Conservation (phyloP, 2,329 filamentous ascomycete species). For the Fusarium heterosporum region DNA sequence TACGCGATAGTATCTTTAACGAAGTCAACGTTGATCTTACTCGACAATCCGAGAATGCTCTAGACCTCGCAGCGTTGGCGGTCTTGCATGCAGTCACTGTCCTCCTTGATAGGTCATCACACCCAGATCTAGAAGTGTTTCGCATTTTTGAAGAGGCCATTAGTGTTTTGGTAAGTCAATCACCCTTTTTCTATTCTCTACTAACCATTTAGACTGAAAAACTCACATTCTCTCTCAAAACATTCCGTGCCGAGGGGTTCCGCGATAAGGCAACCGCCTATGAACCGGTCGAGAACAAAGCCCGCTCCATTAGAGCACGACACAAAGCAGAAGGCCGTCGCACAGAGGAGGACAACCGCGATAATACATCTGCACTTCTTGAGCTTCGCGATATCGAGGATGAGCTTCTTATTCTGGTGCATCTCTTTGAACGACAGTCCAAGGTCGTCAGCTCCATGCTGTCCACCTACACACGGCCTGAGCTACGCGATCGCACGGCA, state of each 20-base stretch:
- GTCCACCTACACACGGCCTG: conserved; percentile 56
- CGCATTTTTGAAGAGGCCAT: conserved; percentile 75
- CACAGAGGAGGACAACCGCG: conserved; percentile 68
- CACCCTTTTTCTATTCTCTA: accelerated
- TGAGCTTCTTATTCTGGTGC: conserved; percentile 67
- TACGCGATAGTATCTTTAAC: conserved; percentile 73
- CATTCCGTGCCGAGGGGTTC: conserved; percentile 69
- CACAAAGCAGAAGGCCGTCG: conserved; percentile 57
- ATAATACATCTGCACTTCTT: conserved; percentile 71
- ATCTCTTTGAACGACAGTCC: conserved; percentile 69
- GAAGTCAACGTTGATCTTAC: conserved; percentile 74
- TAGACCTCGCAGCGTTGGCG: conserved; percentile 72
- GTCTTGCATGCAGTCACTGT: conserved; percentile 72
- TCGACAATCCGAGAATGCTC: conserved; percentile 69
- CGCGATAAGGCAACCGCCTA: conserved; percentile 57
- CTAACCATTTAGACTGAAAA: conserved; percentile 63
- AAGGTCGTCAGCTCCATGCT: conserved; percentile 62
- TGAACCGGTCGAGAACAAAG: conserved; percentile 57
- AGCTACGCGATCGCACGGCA: conserved; percentile 56
- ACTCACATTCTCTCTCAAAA: conserved; percentile 71
- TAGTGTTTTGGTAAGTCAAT: conserved; percentile 64
- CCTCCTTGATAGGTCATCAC: conserved; percentile 68
- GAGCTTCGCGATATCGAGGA: conserved; percentile 74
- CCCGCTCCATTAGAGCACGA: conserved; percentile 53
- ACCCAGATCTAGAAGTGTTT: conserved; percentile 72